A percentile compares a stretch with the other conserved stretches of the same genome.
These are phyloP conservation scores for Ogataea ramenticola DNA, from an alignment of 805 yeast species.

Conservation along the genomic window DNA sequence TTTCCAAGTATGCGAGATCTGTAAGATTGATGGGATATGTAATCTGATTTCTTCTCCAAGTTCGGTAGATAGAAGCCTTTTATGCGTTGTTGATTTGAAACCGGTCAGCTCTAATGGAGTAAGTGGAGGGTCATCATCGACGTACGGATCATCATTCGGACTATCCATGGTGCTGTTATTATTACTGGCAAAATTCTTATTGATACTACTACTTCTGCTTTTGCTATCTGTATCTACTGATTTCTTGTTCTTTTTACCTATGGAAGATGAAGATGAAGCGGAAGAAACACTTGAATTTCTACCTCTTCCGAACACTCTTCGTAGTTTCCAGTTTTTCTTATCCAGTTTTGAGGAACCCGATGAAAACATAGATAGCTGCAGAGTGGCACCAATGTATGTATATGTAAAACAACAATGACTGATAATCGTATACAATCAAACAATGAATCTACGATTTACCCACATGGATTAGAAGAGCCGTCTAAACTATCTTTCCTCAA, in stretches of 20 bases:
- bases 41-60: conserved; percentile 70
- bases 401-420: too few species aligned
- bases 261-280: neutral
- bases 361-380: neutral
- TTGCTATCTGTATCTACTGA: neutral
- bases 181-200: too few species aligned
- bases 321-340: neutral
- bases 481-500: too few species aligned
- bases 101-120: conserved; percentile 55
- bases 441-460: too few species aligned
- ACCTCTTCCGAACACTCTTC: neutral
- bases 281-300: neutral
- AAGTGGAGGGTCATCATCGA: conserved; percentile 35
- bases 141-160: neutral
- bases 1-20: conserved; percentile 71
- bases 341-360: neutral
- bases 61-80: conserved; percentile 43
- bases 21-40: conserved; percentile 72
- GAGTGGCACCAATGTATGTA: too few species aligned
- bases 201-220: neutral
- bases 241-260: neutral
- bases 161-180: neutral
- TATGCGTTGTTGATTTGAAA: conserved; percentile 49
- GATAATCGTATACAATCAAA: too few species aligned
- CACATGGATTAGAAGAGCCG: too few species aligned